Evolutionary conservation across 2,329 filamentous ascomycete species (phyloP).

Genomic region (Blastomyces parvus): DNA sequence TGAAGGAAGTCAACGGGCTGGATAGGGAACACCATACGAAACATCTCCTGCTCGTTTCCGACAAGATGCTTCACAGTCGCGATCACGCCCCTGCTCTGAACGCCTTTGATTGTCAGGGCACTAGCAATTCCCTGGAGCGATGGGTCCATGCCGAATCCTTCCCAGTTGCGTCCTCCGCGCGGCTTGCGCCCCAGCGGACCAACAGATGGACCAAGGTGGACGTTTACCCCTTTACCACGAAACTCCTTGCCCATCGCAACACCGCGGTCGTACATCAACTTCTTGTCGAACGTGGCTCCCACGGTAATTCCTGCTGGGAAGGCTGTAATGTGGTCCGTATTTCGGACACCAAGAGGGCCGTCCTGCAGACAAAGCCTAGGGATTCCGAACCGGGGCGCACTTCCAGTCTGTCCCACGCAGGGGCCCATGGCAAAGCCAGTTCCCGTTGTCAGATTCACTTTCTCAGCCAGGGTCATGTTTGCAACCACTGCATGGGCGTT

Average conservation of each 20-base stretch:
- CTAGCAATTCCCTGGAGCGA: slow-evolving; percentile 49
- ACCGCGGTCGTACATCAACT: slow-evolving; percentile 58
- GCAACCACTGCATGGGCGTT: slow-evolving; percentile 61
- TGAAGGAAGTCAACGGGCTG: slow-evolving; percentile 14
- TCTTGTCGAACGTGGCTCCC: slow-evolving; percentile 66
- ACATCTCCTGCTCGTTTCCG: slow-evolving; percentile 39
- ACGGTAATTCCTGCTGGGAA: slow-evolving; percentile 72
- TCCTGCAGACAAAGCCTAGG: slow-evolving; percentile 65
- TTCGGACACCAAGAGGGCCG: slow-evolving; percentile 59
- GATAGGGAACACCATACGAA: slow-evolving; percentile 40
- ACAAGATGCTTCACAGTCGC: slow-evolving; percentile 51
- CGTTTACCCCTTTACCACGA: slow-evolving; percentile 61
- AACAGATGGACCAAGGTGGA: slow-evolving; percentile 61
- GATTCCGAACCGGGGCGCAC: slow-evolving; percentile 59
- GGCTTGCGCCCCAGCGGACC: slow-evolving; percentile 65
- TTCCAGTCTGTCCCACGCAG: slow-evolving; percentile 69
- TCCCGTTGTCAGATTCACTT: slow-evolving; percentile 66
- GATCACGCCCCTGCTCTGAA: slow-evolving; percentile 49
- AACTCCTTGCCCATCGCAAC: slow-evolving; percentile 62
- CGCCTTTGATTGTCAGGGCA: slow-evolving; percentile 45
- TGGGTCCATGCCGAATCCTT: slow-evolving; percentile 62
- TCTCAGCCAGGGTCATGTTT: slow-evolving; percentile 70
- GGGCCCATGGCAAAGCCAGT: slow-evolving; percentile 62
- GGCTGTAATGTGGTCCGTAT: slow-evolving; percentile 64
- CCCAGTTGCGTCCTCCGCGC: slow-evolving; percentile 64